These are phyloP conservation scores for Chaetomiaceae sp. DNA, from an alignment of 2,329 filamentous ascomycete species.

Conservation along the genomic window DNA sequence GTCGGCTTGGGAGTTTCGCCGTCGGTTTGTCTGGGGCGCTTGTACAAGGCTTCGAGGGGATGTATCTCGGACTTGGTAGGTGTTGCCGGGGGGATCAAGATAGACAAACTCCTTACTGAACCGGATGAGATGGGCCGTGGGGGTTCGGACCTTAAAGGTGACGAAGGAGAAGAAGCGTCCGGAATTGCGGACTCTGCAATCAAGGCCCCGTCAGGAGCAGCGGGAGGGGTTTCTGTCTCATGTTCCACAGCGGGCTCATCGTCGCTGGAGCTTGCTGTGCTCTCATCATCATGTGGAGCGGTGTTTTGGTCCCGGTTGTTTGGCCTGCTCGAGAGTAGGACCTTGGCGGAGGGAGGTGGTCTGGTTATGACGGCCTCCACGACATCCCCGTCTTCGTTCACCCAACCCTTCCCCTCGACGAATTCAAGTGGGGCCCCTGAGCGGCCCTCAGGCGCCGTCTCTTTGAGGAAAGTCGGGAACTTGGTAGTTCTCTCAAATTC, in stretches of 20 bases:
- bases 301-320: background rate
- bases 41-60: conserved; percentile 89
- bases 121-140: conserved; percentile 46
- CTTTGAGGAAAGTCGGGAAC: conserved; percentile 75
- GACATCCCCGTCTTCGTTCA: conserved; percentile 71
- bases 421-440: conserved; percentile 55
- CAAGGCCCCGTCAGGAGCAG: background rate
- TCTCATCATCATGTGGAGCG: conserved; percentile 13
- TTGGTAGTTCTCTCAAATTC: conserved; percentile 85
- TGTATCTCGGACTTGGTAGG: conserved; percentile 57
- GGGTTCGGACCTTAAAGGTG: conserved; percentile 29
- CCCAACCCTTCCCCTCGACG: conserved; percentile 83
- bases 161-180: conserved; percentile 15
- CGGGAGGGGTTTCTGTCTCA: conserved; percentile 9
- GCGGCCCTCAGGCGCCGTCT: conserved; percentile 39
- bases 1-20: conserved; percentile 33
- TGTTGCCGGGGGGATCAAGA: conserved; percentile 49
- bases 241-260: conserved; percentile 22
- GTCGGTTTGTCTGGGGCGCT: conserved; percentile 52
- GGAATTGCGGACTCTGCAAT: background rate
- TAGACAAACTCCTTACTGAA: conserved; percentile 47
- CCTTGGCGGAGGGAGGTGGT: conserved; percentile 29
- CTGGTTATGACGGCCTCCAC: conserved; percentile 55
- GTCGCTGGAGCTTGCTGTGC: conserved; percentile 5
- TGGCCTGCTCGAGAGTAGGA: conserved; percentile 22